These are phyloP conservation scores for Hibiscus tridactylites DNA, from an alignment of 345 rosid genomes.

Conservation along the genomic window DNA sequence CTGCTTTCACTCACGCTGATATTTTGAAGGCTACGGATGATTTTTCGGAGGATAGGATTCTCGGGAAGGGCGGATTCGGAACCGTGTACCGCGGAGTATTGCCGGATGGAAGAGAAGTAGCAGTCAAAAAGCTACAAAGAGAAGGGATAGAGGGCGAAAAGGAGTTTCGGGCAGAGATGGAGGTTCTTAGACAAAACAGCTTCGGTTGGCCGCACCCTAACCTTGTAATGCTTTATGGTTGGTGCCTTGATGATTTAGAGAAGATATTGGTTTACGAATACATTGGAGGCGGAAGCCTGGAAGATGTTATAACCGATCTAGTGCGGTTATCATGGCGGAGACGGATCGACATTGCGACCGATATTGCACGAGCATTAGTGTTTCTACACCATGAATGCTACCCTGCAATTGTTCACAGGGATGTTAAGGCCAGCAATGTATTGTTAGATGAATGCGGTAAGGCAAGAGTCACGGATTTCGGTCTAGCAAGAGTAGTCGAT, in stretches of 20 bases:
- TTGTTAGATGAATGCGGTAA: constrained; percentile 59
- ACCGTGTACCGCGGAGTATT: constrained; percentile 63
- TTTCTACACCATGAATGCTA: constrained; percentile 87
- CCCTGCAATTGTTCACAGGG: constrained; percentile 83
- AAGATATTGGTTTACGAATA: constrained; percentile 75
- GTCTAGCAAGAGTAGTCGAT: constrained; percentile 68
- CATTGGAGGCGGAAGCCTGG: constrained; percentile 86
- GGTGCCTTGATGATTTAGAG: constrained; percentile 74
- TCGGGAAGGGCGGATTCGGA: constrained; percentile 86
- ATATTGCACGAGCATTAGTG: constrained; percentile 62
- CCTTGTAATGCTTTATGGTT: constrained; percentile 78
- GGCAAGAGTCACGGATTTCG: constrained; percentile 82
- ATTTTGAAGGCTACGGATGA: constrained; percentile 71
- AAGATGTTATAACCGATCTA: constrained; percentile 60
- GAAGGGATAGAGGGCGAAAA: constrained; percentile 80
- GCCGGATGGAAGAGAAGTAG: constrained; percentile 79
- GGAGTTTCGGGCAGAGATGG: constrained; percentile 90
- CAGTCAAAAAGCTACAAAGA: constrained; percentile 80
- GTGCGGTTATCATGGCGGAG: constrained; percentile 48
- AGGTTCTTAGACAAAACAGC: constrained; percentile 61
- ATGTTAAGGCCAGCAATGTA: constrained; percentile 94
- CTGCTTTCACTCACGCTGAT: constrained; percentile 68
- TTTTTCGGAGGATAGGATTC: constrained; percentile 63
- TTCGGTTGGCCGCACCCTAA: constrained; percentile 91
- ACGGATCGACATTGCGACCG: constrained; percentile 54